Evolutionary conservation across 176 grass and related monocot genomes (phyloP).

Genomic region (Carex parvula): DNA sequence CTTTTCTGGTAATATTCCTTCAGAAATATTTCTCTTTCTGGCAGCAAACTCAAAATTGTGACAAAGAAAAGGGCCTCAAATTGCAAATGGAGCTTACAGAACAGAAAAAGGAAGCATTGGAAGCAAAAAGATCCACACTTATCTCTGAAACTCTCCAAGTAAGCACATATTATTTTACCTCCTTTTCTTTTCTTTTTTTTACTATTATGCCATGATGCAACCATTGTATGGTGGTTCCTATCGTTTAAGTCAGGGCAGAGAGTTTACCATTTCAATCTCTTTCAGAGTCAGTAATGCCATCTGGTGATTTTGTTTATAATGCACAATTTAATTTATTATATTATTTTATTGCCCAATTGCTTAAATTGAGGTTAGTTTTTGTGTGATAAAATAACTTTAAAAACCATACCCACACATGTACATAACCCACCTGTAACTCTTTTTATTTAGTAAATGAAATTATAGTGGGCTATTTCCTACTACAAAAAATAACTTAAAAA

Average conservation of each 20-base stretch:
- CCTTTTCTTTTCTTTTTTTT: neutral
- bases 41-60: slow-evolving; percentile 37
- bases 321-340: neutral
- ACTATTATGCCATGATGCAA: neutral
- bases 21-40: slow-evolving; percentile 8
- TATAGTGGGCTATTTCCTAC: no score
- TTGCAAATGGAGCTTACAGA: slow-evolving; percentile 41
- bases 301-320: neutral
- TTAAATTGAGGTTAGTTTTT: neutral
- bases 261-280: neutral
- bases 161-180: neutral
- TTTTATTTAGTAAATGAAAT: no score
- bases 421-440: no score
- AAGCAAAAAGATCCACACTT: slow-evolving; percentile 48
- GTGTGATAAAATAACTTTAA: neutral
- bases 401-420: neutral
- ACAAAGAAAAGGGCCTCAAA: slow-evolving; percentile 32
- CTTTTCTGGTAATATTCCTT: neutral
- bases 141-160: slow-evolving; percentile 52
- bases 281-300: neutral
- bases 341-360: neutral
- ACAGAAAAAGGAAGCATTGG: slow-evolving; percentile 48
- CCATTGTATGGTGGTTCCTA: neutral
- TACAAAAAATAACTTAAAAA: neutral
- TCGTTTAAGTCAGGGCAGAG: neutral